phyloP scores from a whole-genome alignment of 805 yeast genomes.

The Maudiozyma bulderi region DNA sequence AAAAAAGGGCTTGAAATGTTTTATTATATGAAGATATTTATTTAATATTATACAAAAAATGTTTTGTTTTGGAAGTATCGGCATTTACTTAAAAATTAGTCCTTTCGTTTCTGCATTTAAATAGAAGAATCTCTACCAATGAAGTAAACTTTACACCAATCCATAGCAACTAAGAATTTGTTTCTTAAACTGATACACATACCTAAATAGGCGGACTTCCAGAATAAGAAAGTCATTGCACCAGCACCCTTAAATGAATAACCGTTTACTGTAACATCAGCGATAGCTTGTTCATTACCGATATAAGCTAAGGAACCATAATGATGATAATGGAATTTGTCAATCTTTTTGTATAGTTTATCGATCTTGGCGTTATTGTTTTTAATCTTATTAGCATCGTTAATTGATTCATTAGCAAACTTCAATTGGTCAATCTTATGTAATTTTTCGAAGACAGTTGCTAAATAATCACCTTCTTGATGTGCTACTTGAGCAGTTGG shows the following conservation, averaged over 20 bases:
- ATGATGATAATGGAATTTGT: constrained; percentile 72
- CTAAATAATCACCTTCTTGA: constrained; percentile 83
- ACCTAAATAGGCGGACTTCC: constrained; percentile 89
- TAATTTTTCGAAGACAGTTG: constrained; percentile 56
- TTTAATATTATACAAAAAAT: too few species aligned
- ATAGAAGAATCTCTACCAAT: constrained; percentile 77
- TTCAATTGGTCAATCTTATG: constrained; percentile 52
- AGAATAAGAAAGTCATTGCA: constrained; percentile 76
- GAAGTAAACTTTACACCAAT: constrained; percentile 80
- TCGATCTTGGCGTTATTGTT: constrained; percentile 39
- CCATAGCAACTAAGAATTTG: constrained; percentile 74
- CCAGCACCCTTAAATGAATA: constrained; percentile 78
- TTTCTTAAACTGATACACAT: constrained; percentile 87
- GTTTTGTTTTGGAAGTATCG: too few species aligned
- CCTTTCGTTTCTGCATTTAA: constrained; percentile 3
- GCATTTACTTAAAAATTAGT: background rate
- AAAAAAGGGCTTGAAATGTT: background rate
- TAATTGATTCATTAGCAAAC: constrained; percentile 18
- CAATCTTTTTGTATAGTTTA: constrained; percentile 33
- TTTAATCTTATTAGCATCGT: constrained; percentile 35
- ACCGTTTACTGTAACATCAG: constrained; percentile 66
- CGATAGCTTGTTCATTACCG: constrained; percentile 89
- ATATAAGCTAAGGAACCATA: constrained; percentile 92
- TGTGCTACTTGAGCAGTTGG: constrained; percentile 98
- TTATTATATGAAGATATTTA: too few species aligned